Percentiles rank a stretch among this genome's conserved stretches.
These are phyloP conservation scores for Begonia fuchsioides DNA, from an alignment of 306 rosid genomes.

Conservation along the genomic window DNA sequence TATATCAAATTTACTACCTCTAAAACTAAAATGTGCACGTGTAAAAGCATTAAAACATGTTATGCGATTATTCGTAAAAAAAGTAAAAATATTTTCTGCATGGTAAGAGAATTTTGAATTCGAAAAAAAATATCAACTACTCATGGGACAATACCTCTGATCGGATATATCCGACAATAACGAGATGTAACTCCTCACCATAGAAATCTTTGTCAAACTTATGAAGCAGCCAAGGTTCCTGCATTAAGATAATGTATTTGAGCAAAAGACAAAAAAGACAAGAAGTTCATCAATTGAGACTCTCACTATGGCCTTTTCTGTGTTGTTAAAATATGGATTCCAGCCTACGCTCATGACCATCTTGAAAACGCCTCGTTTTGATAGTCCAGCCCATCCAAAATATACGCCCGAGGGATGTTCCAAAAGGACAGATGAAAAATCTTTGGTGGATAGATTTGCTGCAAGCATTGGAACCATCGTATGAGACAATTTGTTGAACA, in stretches of 20 bases:
- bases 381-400: conserved; percentile 89
- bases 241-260: conserved; percentile 9
- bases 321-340: conserved; percentile 80
- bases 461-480: conserved; percentile 16
- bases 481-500: conserved; percentile 2
- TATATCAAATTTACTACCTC: too few species aligned
- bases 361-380: conserved; percentile 53
- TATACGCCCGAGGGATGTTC: conserved; percentile 82
- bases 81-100: too few species aligned
- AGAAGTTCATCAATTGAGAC: conserved; percentile 2
- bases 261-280: conserved; percentile 2
- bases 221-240: conserved; percentile 99
- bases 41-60: too few species aligned
- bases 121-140: too few species aligned
- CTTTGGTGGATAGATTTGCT: conserved; percentile 74
- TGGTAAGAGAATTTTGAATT: too few species aligned
- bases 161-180: conserved; percentile 81
- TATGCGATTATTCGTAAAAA: too few species aligned
- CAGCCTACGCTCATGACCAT: conserved; percentile 95
- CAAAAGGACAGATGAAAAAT: conserved; percentile 43
- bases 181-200: conserved; percentile 65
- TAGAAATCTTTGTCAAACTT: conserved; percentile 64
- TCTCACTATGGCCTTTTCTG: conserved; percentile 72
- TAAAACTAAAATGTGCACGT: too few species aligned
- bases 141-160: conserved; percentile 45